These are phyloP conservation scores for Gymnopilus dilepis DNA, from an alignment of 768 basidiomycete genomes.

Conservation along the genomic window DNA sequence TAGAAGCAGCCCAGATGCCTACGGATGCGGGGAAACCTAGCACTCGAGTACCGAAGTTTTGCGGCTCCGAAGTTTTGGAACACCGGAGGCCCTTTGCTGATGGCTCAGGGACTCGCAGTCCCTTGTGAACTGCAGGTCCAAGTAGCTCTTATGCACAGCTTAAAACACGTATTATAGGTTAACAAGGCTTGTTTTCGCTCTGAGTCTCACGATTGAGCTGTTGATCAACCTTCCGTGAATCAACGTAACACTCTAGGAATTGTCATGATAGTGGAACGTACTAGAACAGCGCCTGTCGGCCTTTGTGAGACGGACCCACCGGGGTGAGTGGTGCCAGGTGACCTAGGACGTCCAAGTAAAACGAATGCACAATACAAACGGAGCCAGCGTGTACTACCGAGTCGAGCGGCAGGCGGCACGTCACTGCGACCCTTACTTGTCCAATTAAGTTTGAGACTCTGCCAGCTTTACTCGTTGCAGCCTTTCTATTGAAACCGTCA, in stretches of 20 bases:
- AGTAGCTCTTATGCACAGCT: not conserved
- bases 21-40: constrained; percentile 14
- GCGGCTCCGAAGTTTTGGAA: constrained; percentile 12
- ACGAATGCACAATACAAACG: not conserved
- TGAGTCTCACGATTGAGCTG: too few species aligned
- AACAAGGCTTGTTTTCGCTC: too few species aligned
- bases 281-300: not conserved
- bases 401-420: not conserved
- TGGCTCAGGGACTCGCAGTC: not conserved
- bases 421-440: not conserved
- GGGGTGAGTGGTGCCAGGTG: not conserved
- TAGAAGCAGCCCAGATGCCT: constrained; percentile 5
- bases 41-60: constrained; percentile 7
- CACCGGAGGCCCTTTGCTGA: not conserved
- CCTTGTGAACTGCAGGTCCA: not conserved
- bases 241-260: too few species aligned
- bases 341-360: not conserved
- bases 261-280: too few species aligned
- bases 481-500: too few species aligned
- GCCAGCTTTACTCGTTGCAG: too few species aligned
- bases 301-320: not conserved
- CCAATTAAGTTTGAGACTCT: too few species aligned
- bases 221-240: too few species aligned
- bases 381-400: not conserved
- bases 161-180: too few species aligned